These are phyloP conservation scores for Aspergillus bertholletiae DNA, from an alignment of 495 filamentous ascomycete genomes.

Conservation along the genomic window DNA sequence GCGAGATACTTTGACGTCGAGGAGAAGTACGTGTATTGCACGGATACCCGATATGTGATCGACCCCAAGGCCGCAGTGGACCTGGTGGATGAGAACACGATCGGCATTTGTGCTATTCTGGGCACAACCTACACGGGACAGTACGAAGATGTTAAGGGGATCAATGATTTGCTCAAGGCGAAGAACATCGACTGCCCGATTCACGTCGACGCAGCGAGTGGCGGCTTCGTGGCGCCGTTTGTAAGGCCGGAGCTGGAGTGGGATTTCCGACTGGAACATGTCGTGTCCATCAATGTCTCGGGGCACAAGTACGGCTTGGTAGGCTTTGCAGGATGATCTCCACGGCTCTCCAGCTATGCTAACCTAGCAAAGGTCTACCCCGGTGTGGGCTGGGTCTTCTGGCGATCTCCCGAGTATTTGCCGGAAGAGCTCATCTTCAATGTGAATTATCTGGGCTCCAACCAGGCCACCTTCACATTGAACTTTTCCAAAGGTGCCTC, in stretches of 20 bases:
- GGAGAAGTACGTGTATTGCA: slow-evolving; percentile 85
- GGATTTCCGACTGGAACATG: slow-evolving; percentile 85
- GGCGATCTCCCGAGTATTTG: slow-evolving; percentile 77
- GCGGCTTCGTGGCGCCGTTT: slow-evolving; percentile 89
- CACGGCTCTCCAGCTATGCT: slow-evolving; percentile 19
- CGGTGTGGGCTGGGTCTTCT: slow-evolving; percentile 89
- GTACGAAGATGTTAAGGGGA: slow-evolving; percentile 86
- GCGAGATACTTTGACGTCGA: slow-evolving; percentile 93
- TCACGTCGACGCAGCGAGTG: slow-evolving; percentile 86
- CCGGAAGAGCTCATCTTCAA: slow-evolving; percentile 93
- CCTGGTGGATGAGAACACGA: slow-evolving; percentile 91
- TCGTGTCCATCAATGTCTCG: slow-evolving; percentile 88
- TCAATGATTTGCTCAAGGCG: slow-evolving; percentile 78
- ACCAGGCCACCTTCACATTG: slow-evolving; percentile 95
- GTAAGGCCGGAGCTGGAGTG: slow-evolving; percentile 74
- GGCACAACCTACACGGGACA: slow-evolving; percentile 95
- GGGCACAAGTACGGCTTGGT: slow-evolving; percentile 85
- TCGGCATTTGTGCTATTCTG: slow-evolving; percentile 86
- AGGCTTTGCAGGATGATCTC: background rate
- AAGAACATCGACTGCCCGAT: slow-evolving; percentile 73
- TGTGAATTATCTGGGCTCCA: slow-evolving; percentile 93
- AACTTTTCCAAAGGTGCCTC: slow-evolving; percentile 93
- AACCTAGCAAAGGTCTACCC: slow-evolving; percentile 66
- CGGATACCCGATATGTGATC: slow-evolving; percentile 74
- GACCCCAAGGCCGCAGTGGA: slow-evolving; percentile 79